Evolutionary conservation across 78 protist genomes (phyloP), one percentile per base, ranked within the genome.

Genomic region (Dictyostelium purpureum): DNA sequence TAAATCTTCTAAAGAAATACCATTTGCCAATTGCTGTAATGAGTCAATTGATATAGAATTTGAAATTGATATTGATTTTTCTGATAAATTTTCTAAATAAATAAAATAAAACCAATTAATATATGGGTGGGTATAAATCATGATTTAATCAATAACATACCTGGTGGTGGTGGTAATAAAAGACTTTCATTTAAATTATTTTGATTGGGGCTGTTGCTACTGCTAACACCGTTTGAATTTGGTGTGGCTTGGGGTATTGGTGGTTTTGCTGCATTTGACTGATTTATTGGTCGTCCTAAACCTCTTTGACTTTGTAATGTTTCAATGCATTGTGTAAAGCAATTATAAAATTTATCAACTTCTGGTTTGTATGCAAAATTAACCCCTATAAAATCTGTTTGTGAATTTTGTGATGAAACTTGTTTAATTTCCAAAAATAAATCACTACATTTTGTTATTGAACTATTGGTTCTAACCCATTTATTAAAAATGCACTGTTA

Each of bases 381-480:
- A 1, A 85, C 79, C 31, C 91, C 91, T 37, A 85, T 73, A 59
- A 38, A 66, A 42, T 85, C 91, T 24, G 75, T 63, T 38, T 38
- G 70, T 43, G 79, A 57, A 9, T 47, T 73, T n/a, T 85, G 91
- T 73, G 91, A 73, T 28, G 91, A 70, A 12, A 66, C 38, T 73
- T 85, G 91, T 59, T 85, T 85, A 31, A 73, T 85, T 19, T 85
- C 91, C 19, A 85, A 59, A 73, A 85, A 85, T 52, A 85, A 16
- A 59, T 85, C 91, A 59, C 91, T 85, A 73, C 91, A 85, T 73
- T 85, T 85, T 28, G 81, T 43, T 33, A 85, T 73, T 45, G 45
- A 47, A 73, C 91, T 85, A 73, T 85, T 85, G 18, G 91, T 85
- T 73, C 91, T 70, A 19, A 85, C 74, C 91, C 91, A 85, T 57